Percentiles rank a stretch among this genome's conserved stretches.
These are phyloP conservation scores for Hordeum vulgare DNA, from an alignment of 176 grass and related monocot genomes.

Conservation along the genomic window MorexV3_pseudomolecules_assembly NC_058523.1:19184695-19185194, in stretches of 20 bases:
- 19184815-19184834: neutral
- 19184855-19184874: neutral
- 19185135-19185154: neutral
- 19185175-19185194: no score
- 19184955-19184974: conserved; percentile 62
- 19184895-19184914: neutral
- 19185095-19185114: neutral
- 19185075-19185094: neutral
- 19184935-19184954: conserved; percentile 37
- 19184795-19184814: neutral
- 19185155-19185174: neutral
- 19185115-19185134: neutral
- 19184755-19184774: no score
- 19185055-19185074: neutral
- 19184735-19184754: neutral
- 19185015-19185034: neutral
- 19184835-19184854: neutral
- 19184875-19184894: neutral
- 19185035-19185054: neutral
- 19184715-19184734: neutral
- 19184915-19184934: conserved; percentile 13
- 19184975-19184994: conserved; percentile 65
- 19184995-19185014: conserved; percentile 21
- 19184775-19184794: neutral
- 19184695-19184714: neutral